phyloP scores from a whole-genome alignment of 805 yeast genomes.

The Lipomyces yamanashiensis region DNA sequence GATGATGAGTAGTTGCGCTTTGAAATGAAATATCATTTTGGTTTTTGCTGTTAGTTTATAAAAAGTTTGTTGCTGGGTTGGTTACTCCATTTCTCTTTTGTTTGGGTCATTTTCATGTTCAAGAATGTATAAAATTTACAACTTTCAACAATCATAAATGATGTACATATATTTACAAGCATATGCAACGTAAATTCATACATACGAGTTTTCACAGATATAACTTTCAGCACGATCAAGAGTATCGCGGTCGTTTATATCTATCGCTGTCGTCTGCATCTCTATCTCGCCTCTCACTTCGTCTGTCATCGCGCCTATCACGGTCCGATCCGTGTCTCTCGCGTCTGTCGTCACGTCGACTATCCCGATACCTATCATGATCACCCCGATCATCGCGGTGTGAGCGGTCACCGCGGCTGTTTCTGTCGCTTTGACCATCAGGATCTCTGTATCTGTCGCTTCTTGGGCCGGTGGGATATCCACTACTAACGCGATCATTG shows the following conservation, averaged over 20 bases:
- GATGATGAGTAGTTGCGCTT: slow-evolving; percentile 8
- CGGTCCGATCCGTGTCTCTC: slow-evolving; percentile 32
- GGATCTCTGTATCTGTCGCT: slow-evolving; percentile 28
- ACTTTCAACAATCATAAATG: background rate
- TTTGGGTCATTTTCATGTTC: background rate
- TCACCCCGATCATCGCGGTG: slow-evolving; percentile 28
- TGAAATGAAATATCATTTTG: background rate
- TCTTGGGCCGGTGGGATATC: slow-evolving; percentile 36
- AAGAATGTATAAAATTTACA: background rate
- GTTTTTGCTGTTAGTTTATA: background rate
- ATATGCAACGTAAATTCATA: background rate
- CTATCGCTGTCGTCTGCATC: slow-evolving; percentile 41
- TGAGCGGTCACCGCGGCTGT: slow-evolving; percentile 16
- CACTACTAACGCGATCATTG: slow-evolving; percentile 29
- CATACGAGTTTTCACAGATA: background rate
- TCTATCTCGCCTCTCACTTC: slow-evolving; percentile 36
- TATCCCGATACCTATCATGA: slow-evolving; percentile 28
- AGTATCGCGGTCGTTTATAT: slow-evolving; percentile 24
- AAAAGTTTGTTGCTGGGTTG: slow-evolving; percentile 11
- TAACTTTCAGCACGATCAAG: background rate
- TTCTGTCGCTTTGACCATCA: slow-evolving; percentile 23
- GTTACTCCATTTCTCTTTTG: background rate
- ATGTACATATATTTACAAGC: background rate
- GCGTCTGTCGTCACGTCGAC: slow-evolving; percentile 39
- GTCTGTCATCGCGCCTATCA: slow-evolving; percentile 13